Evolutionary conservation across 2,329 filamentous ascomycete genomes (phyloP).

Genomic region (Hymenoscyphus repandus): DNA sequence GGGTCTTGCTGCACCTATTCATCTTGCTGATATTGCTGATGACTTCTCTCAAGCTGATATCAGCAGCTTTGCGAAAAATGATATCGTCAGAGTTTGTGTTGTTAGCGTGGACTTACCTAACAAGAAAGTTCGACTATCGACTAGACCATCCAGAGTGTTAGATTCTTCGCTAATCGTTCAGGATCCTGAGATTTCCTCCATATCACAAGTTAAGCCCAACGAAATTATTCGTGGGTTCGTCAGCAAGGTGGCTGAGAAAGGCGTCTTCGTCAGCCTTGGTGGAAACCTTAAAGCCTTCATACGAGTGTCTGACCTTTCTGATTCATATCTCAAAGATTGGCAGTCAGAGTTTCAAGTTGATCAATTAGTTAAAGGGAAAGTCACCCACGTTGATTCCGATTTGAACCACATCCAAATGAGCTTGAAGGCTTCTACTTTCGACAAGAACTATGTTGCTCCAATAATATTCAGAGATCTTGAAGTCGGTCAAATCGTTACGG

Average conservation of each 20-base stretch:
- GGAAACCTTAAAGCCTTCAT: conserved; percentile 78
- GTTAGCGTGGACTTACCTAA: conserved; percentile 75
- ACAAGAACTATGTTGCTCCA: conserved; percentile 70
- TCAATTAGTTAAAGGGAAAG: conserved; percentile 83
- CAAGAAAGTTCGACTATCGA: conserved; percentile 77
- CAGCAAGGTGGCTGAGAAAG: conserved; percentile 83
- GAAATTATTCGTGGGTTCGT: conserved; percentile 87
- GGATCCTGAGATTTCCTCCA: conserved; percentile 71
- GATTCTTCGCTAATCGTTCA: conserved; percentile 77
- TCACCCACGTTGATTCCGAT: conserved; percentile 65
- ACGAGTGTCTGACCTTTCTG: conserved; percentile 82
- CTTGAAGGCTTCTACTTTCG: conserved; percentile 78
- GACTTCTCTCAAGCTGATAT: conserved; percentile 79
- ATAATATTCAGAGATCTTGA: conserved; percentile 73
- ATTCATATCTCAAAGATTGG: conserved; percentile 92
- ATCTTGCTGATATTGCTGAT: conserved; percentile 78
- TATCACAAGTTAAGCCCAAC: conserved; percentile 68
- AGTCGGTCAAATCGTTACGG: conserved; percentile 76
- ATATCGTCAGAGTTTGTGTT: conserved; percentile 82
- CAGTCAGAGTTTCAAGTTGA: conserved; percentile 82
- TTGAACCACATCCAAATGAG: conserved; percentile 76
- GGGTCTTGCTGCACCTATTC: conserved; percentile 70
- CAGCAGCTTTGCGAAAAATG: conserved; percentile 71
- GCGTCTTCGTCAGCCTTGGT: conserved; percentile 80
- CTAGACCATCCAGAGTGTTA: conserved; percentile 80